Base-by-base conservation (phyloP, 768 basidiomycete genomes). In the Kwoniella newhampshirensis region DNA sequence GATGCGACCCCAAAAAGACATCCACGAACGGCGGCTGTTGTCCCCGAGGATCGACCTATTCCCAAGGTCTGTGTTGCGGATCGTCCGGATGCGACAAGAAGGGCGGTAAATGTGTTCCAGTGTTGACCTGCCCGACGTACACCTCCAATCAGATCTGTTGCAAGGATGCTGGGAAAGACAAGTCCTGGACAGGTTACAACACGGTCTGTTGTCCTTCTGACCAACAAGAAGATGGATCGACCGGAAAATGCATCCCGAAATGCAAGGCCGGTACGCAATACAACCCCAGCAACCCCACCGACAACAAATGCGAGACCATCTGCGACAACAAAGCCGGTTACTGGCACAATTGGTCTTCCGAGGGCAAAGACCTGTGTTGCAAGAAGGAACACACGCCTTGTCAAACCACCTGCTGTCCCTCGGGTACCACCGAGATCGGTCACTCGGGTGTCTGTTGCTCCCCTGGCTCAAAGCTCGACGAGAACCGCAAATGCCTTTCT, bases 21-120 rank as follows among this genome's bases (percentile, higher is more conserved):
- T 67, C 62, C 20, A 53, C 62, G n/a, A 68, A 59, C 53, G 69
- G 69, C 7, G 57, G 57, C 23, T 71, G 66, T 47, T 74, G 72
- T 50, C 60, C 69, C n/a, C 54, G 62, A 32, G 69, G 69, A 26
- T 60, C 69, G 49, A 66, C 64, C 8, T 69, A 71, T 53, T 37
- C 43, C 25, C 67, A 62, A 50, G 63, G 62, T 43, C 42, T 60
- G 32, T 74, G 72, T 47, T 71, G 69, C 45, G 67, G 64, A 32
- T 27, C 57, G 9, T 51, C 43, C 26, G 69, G 69, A 17, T 67
- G 60, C 51, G 37, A 25, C 27, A 57, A 58, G 21, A 26, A 30
- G 12, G 61, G 63, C 27, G n/a, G 41, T 5, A 39, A 41, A 46
- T 71, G 69, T 52, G 59, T 53, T 1, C 69, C 69, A 15, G 48